Evolutionary conservation across 495 filamentous ascomycete species (phyloP), one percentile per base, ranked within the genome.

Genomic region (Chaetomium cochliodes): DNA sequence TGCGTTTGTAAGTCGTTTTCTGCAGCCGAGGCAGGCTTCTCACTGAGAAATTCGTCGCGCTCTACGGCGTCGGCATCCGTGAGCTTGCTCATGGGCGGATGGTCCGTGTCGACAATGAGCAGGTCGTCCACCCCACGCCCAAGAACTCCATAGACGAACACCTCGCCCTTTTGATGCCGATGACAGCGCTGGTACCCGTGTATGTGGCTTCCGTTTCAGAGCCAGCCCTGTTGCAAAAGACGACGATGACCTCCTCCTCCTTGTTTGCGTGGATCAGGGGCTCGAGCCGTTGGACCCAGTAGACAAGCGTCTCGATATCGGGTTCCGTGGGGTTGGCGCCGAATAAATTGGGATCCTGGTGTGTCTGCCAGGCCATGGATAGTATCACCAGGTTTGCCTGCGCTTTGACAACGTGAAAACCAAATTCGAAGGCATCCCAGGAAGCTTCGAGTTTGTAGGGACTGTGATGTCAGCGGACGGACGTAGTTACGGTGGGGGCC

Each of bases 341-440:
- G 69, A 74, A 78, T 51, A 76, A n/a, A 81, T 72, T 47, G 74
- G 82, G 47, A 76, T 84, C 55, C 74, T 86, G 70, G 58, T 77
- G 71, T 5, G 89, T 90, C 46, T 93, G 77, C 93, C 93, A 98
- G 0, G 94, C 92, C 90, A 97, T 97, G 18, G 86, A 86, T 25
- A 97, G 63, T 58, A 96, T 84, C 20, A 96, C 88, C 16, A 96
- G 76, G 67, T 89, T 86, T 5, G 92, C 84, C 30, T 82, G 68
- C 0, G 78, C 80, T 30, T 86, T 79, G n/a, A 94, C 75, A 26
- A 90, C 83, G 51, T 91, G 87, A 65, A 85, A 86, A n/a, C 90
- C 90, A 63, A 97, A 96, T 73, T 97, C 94, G 72, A 88, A 97
- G 0, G 82, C 86, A 50, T 83, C 80, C 81, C 87, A 96, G 0